phyloP scores from a whole-genome alignment of 202 grass and related monocot species.

The Zoysia matrella region DNA sequence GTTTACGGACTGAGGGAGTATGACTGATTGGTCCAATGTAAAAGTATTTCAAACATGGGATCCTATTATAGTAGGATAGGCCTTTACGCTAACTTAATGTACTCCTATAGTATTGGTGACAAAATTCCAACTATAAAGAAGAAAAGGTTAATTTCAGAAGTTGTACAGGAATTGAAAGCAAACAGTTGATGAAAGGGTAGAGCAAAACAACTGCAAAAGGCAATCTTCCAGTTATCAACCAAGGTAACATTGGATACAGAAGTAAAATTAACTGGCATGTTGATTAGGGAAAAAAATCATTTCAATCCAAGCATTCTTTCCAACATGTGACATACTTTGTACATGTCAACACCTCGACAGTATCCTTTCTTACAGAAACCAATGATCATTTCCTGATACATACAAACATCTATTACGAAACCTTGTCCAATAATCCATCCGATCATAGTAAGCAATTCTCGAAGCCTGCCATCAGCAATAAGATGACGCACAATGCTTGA shows the following conservation, averaged over 20 bases:
- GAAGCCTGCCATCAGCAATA: slow-evolving; percentile 54
- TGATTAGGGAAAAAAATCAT: slow-evolving; percentile 41
- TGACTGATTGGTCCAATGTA: too few relatives aligned
- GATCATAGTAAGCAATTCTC: slow-evolving; percentile 58
- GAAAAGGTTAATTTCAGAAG: background rate
- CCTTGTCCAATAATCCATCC: slow-evolving; percentile 64
- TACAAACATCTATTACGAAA: slow-evolving; percentile 58
- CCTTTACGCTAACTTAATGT: too few relatives aligned
- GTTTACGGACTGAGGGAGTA: too few relatives aligned
- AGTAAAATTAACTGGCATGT: slow-evolving; percentile 32
- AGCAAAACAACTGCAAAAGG: background rate
- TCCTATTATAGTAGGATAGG: too few relatives aligned
- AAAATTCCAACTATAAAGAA: background rate
- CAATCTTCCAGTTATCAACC: background rate
- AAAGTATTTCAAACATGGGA: too few relatives aligned
- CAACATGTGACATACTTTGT: slow-evolving; percentile 65
- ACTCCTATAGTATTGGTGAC: too few relatives aligned
- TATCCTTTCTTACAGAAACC: slow-evolving; percentile 74
- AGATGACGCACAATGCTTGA: slow-evolving; percentile 60
- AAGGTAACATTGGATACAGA: slow-evolving; percentile 29
- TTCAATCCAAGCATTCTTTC: slow-evolving; percentile 69
- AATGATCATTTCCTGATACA: slow-evolving; percentile 61
- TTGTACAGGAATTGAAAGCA: too few relatives aligned
- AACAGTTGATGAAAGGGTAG: background rate
- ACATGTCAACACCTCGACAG: slow-evolving; percentile 69